Base-by-base conservation (phyloP, 2,329 filamentous ascomycete genomes). In the Fusarium staphyleae region DNA sequence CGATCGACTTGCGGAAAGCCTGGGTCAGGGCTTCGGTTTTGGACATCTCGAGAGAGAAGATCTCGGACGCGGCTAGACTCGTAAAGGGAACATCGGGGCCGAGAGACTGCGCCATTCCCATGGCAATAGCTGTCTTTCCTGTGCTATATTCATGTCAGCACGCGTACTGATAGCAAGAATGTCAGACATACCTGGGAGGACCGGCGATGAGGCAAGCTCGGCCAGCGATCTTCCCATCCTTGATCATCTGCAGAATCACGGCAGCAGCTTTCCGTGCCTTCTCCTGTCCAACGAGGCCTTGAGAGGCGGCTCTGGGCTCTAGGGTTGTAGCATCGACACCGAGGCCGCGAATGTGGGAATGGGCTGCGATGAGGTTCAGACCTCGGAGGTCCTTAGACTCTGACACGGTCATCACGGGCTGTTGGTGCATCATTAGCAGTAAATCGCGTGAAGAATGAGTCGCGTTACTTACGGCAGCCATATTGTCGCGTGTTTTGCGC, bases 31-130 rank as follows among this genome's bases (percentile, higher is more conserved):
- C 93, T 76, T 99, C 95, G 30, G 95, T 99, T 80, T 99, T 99
- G 68, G 92, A 96, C 93, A 99, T 98, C 76, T 99, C 95, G 70
- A 98, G 85, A 19, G 93, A 97, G 79, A 97, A 99, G 69, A 99
- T 97, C 75, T 99, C 95, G 53, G 93, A 96, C 12, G 93, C 92
- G 35, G 95, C 91, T 60, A 98, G 87, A 77, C 92, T 93, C 16
- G 95, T 99, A 74, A 99, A 99, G 4, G 95, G 95, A 2, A 97
- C 93, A 73, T 99, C 95, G 41, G 92, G 77, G 37, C 93, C 95
- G 45, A 99, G 85, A 24, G 93, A 96, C 74, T 99, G 95, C 30
- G 95, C 89, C 93, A 99, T 97, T 41, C 93, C 95, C 90, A 97
- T 98, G 44, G 95, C 95, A 67, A 99, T 96, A 40, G 95, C 95